Base-by-base conservation (phyloP, 1,139 yeast genomes). In the Saccharomyces hybrid region DNA sequence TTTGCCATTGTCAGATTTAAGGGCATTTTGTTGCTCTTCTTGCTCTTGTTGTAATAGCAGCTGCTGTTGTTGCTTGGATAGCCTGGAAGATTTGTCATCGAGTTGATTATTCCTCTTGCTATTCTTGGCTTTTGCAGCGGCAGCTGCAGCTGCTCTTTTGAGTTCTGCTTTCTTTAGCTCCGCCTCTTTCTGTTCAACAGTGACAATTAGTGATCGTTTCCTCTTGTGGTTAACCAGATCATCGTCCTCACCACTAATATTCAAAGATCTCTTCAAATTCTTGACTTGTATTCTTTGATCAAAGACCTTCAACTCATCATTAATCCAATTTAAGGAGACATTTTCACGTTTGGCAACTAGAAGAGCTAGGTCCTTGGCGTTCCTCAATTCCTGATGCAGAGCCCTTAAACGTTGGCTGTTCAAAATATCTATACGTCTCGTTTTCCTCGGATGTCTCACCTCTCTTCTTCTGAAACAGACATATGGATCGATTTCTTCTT, bases 381-480 rank as follows among this genome's bases (percentile, higher is more conserved):
- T 78, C 62, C 82, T 86, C 74, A 93, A 77, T 58, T 95, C 96
- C 59, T 79, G 79, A 61, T 86, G 88, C 50, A 95, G 74, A 57
- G 81, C 73, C 46, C 96, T 80, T 52, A 93, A 76, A 61, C 93
- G 82, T 69, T 91, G 97, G 6, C 93, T 87, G 61, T 95, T 90
- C 61, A 89, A 86, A 41, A 88, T 82, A 72, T 95, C 99, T 0
- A 97, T 89, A 61, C 98, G 81, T 70, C 99, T 82, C 0, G 99
- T 95, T 70, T 93, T 93, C 70, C 99, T 85, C 46, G 95, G 95
- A 69, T 88, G 97, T 61, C 99, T 83, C 62, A 90, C 86, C 67
- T 91, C 99, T 71, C 99, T 86, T 64, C 97, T 83, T 67, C 99
- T 82, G 75, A 95, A 93, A 74, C 97, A 89, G 49, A 90, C 86